Percentiles rank a stretch among this genome's conserved stretches.
Evolutionary conservation across 345 rosid species (phyloP).

Genomic region (Chamaenerion angustifolium): DNA sequence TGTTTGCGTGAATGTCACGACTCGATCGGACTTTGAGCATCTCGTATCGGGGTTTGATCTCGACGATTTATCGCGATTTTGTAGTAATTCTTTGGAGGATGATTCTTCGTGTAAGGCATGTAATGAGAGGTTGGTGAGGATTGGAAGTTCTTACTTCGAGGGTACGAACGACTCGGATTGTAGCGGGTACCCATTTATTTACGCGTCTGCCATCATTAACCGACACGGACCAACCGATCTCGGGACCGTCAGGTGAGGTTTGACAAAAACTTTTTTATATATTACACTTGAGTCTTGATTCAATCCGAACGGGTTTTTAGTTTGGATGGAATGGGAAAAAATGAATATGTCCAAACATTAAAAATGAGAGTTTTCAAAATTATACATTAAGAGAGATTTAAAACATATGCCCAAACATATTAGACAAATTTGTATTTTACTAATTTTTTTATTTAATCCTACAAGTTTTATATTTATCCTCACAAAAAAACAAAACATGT

Average conservation of each 20-base stretch:
- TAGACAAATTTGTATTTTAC: too few species aligned
- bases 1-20: conserved; percentile 63
- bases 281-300: too few species aligned
- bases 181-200: conserved; percentile 38
- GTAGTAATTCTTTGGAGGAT: conserved; percentile 52
- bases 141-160: conserved; percentile 27
- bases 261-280: too few species aligned
- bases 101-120: conserved; percentile 66
- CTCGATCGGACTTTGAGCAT: conserved; percentile 38
- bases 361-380: too few species aligned
- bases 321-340: too few species aligned
- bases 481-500: too few species aligned
- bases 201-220: conserved; percentile 58
- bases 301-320: too few species aligned
- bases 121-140: conserved; percentile 29
- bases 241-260: conserved; percentile 37
- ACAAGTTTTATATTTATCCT: too few species aligned
- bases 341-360: too few species aligned
- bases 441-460: too few species aligned
- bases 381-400: too few species aligned
- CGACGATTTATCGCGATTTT: conserved; percentile 16
- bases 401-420: too few species aligned
- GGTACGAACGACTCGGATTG: conserved; percentile 58
- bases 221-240: conserved; percentile 48
- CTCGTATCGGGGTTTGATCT: conserved; percentile 20